Conservation (phyloP, 2,329 filamentous ascomycete genomes). For the Xylaria sp. region DNA sequence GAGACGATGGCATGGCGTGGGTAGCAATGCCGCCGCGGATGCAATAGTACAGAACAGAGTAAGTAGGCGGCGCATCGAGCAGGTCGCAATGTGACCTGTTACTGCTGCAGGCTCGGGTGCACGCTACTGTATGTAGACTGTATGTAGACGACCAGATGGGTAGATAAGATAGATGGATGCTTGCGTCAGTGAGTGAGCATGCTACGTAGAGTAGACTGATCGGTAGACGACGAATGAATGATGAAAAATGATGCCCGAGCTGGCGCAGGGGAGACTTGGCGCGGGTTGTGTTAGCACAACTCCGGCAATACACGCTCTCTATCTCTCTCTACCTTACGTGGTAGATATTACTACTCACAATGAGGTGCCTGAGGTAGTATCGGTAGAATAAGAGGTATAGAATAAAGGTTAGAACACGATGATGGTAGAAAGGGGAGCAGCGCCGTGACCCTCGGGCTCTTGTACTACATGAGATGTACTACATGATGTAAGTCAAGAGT, state of each 20-base stretch:
- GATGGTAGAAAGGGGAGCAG: no score
- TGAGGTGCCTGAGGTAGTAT: no score
- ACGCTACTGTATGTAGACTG: background rate
- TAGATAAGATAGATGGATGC: background rate
- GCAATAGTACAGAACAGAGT: slow-evolving; percentile 6
- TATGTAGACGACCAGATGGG: background rate
- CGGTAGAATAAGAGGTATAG: background rate
- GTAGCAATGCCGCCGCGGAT: slow-evolving; percentile 21
- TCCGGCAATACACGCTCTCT: no score
- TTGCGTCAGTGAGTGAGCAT: background rate
- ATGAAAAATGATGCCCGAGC: background rate
- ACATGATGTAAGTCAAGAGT: background rate
- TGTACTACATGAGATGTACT: no score
- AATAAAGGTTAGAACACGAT: background rate
- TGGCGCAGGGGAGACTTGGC: no score
- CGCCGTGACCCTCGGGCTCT: no score
- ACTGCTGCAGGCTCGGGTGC: slow-evolving; percentile 12
- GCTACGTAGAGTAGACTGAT: background rate
- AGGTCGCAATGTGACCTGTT: slow-evolving; percentile 22
- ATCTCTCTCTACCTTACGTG: background rate
- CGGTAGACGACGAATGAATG: background rate
- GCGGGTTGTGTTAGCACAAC: no score
- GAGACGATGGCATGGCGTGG: slow-evolving; percentile 6
- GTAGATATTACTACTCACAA: background rate
- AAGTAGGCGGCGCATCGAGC: background rate